Base-by-base conservation (phyloP, 73 alveolate species). In the Blepharisma japonicum region DNA sequence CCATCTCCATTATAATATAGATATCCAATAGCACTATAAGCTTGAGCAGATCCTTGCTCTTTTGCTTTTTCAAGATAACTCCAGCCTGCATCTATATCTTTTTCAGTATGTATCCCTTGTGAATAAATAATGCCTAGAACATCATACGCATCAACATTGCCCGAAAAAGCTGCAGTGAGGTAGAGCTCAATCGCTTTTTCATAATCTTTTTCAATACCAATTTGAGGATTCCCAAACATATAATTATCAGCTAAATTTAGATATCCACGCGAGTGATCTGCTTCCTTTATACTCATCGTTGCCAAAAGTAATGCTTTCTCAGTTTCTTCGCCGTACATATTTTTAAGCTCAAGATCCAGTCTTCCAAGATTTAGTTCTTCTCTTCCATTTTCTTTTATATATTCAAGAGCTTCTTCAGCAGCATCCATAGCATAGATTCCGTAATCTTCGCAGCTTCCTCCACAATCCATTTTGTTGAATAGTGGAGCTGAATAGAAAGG, bases 151-250 rank as follows among this genome's bases (percentile, higher is more conserved):
- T 53, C 23, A 0, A 53, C 23, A 2, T 53, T 11, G 3, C 23
- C 67, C 4, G n/a, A 14, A 14, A 53, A 53, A 14, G 67, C 67
- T 14, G 67, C 67, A 14, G n/a, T 53, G n/a, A 0, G 27, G 67
- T 53, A 53, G 23, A 53, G 67, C 23, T 53, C 67, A 53, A 53
- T 53, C 6, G 27, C 23, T 53, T 53, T 53, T 11, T 20, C 23
- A 14, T 14, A 14, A 4, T 53, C 23, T 11, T 20, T 11, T 53
- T 53, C 67, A 53, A 53, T 53, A 1, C 67, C 67, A 53, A 53
- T 11, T 14, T 53, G 27, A 53, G 67, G 67, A 53, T 53, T 53
- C n/a, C 67, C 67, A 53, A 53, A 53, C n/a, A 53, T 53, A 53
- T 53, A 53, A 20, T 53, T 53, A 1, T 53, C 67, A 14, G 67